Evolutionary conservation across 768 basidiomycete species (phyloP), one percentile per base, ranked within the genome.

Genomic region (Daedaleopsis nitida): DNA sequence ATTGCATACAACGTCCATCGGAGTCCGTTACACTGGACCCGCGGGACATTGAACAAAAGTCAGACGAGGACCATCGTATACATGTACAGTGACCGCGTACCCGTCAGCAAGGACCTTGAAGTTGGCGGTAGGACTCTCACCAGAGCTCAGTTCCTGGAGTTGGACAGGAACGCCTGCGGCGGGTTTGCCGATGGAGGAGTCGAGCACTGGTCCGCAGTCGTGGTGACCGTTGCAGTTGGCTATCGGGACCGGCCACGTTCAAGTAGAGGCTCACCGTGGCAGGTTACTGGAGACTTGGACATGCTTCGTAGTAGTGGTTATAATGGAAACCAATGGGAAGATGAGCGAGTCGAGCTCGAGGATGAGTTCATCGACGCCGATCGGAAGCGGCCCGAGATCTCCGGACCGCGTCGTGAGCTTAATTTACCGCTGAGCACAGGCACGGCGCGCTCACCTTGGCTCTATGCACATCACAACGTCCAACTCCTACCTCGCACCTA

Each of bases 171-270:
- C 83, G 9, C 85, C 88, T 56, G 81, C 72, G 1, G 90, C 94
- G 17, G 95, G 94, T 67, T 84, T 91, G 24, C 95, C 95, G 1
- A 83, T 78, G 11, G 92, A 89, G 1, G 91, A 85, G 71, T 97
- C 94, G 64, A 97, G 87, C 17, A 96, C 95, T 96, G 61, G 50
- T 11, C 32, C 17, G 12, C 39, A n/a, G 12, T 16, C 17, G 35
- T 24, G 37, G 16, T 57, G 23, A 51, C 37, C 49, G 48, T 44
- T 13, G 32, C 21, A 13, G 47, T 0, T 21, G 27, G 7, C 27
- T 32, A 32, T 32, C 27, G 27, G 7, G 27, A 32, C 27, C 27
- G 11, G 13, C 14, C 10, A 27, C 47, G 2, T 38, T 2, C 14
- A 51, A 2, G 37, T 50, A 35, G 43, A 21, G 1, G 59, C 80